These are phyloP conservation scores for Botryosphaeria agaves DNA, from an alignment of 2,329 filamentous ascomycete species.

Conservation along the genomic window DNA sequence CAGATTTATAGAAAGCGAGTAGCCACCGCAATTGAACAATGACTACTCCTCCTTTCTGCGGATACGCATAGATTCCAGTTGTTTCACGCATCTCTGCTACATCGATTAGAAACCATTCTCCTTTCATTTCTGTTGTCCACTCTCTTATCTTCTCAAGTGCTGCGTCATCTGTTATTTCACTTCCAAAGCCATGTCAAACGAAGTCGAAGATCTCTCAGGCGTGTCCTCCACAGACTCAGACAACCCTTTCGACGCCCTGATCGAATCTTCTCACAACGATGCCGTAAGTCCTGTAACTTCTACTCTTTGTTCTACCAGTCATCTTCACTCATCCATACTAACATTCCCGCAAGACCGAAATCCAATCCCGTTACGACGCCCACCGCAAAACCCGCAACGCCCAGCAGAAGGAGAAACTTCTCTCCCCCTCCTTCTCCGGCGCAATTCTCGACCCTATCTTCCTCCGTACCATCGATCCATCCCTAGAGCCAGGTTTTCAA, in stretches of 20 bases:
- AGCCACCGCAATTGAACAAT: too few relatives aligned
- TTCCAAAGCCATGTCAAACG: slow-evolving; percentile 16
- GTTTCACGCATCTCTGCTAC: too few relatives aligned
- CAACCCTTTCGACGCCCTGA: slow-evolving; percentile 64
- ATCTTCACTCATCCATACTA: slow-evolving; percentile 1
- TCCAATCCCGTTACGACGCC: slow-evolving; percentile 53
- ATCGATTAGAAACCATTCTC: too few relatives aligned
- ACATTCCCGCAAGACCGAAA: slow-evolving; percentile 31
- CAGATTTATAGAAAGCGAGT: too few relatives aligned
- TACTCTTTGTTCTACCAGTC: neutral
- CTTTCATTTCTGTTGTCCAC: too few relatives aligned
- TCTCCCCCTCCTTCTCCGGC: slow-evolving; percentile 48
- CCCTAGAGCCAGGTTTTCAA: slow-evolving; percentile 47
- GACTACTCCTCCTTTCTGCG: too few relatives aligned
- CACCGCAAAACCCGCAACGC: slow-evolving; percentile 62
- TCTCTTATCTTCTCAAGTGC: too few relatives aligned
- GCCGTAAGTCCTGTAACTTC: slow-evolving; percentile 32
- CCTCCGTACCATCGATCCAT: slow-evolving; percentile 45
- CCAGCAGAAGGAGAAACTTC: slow-evolving; percentile 58
- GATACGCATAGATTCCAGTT: too few relatives aligned
- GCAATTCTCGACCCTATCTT: slow-evolving; percentile 64
- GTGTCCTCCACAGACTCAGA: slow-evolving; percentile 22
- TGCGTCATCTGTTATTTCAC: too few relatives aligned
- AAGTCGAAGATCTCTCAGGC: slow-evolving; percentile 9
- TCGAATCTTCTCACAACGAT: slow-evolving; percentile 47